phyloP scores from a whole-genome alignment of 495 filamentous ascomycete genomes.

The Tuber magnatum region DNA sequence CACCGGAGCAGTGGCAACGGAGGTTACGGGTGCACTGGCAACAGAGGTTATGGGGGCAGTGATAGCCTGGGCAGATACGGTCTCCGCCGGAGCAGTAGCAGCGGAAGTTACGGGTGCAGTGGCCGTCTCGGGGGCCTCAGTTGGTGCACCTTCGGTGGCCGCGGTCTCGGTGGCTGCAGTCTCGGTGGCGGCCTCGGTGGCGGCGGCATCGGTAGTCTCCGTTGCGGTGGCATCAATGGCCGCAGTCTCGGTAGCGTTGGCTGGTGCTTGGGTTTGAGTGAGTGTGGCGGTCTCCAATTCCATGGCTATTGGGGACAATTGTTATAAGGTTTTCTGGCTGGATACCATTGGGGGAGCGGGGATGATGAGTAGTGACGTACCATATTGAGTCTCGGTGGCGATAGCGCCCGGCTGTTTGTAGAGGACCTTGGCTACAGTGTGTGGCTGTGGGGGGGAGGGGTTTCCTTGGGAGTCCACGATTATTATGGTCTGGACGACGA shows the following conservation, averaged over 20 bases:
- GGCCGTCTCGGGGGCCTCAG: background rate
- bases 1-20: conserved; percentile 6
- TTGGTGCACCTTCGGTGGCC: background rate
- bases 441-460: conserved; percentile 11
- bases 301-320: background rate
- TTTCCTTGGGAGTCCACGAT: conserved; percentile 8
- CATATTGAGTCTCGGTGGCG: conserved; percentile 19
- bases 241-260: conserved; percentile 10
- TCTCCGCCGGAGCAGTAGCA: no score
- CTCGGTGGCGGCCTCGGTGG: background rate
- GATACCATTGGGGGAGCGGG: background rate
- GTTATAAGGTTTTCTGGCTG: conserved; percentile 13
- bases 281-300: conserved; percentile 13
- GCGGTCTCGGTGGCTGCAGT: background rate
- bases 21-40: conserved; percentile 28
- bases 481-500: conserved; percentile 21
- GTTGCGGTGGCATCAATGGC: background rate
- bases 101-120: background rate
- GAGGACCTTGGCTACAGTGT: conserved; percentile 19
- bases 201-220: background rate
- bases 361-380: conserved; percentile 7
- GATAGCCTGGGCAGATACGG: no score
- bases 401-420: conserved; percentile 14
- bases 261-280: conserved; percentile 15
- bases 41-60: conserved; percentile 18